Base-by-base conservation (phyloP, 169 alveolate genomes). In the Eimeria nieschulzi region DNA sequence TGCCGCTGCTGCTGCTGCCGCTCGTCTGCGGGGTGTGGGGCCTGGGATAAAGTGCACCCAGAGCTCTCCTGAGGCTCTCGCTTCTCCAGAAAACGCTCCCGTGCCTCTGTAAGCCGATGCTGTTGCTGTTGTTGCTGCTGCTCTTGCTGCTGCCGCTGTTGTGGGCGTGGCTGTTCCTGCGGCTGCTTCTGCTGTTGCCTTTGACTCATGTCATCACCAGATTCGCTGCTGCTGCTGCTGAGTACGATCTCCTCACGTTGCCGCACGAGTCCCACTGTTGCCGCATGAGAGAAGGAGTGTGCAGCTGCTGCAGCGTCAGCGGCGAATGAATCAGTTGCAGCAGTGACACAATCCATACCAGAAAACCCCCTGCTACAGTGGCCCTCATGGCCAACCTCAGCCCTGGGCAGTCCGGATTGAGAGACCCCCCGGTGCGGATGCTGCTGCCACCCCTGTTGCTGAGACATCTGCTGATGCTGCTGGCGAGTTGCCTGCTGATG, bases 181-280 rank as follows among this genome's bases (percentile, higher is more conserved):
- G 68, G 68, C 68, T 59, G 15, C 15, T 59, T 19, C n/a, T 19
- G 68, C 68, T 59, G 23, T 15, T 15, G 68, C n/a, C 68, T 19
- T 59, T 12, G 23, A 15, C 9, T 15, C n/a, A 19, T 19, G 68
- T 59, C 68, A 19, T 59, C 68, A 15, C 68, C 68, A 19, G 68
- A 59, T 12, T 59, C 68, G 68, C 68, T 59, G 68, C 68, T 59
- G 68, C 68, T 5, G 68, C 68, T 59, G 68, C 68, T 59, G 68
- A 59, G 68, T 19, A 59, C 68, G 68, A 59, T 59, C n/a, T 59
- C 68, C n/a, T 59, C 68, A 19, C 68, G 23, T 15, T 15, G 68
- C 68, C 68, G 68, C n/a, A 59, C 68, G 0, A 19, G 2, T 59
- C 68, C 23, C 23, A 19, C 23, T 59, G 23, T 59, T 59, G 68